A percentile compares a stretch with the other conserved stretches of the same genome.
These are phyloP conservation scores for Calophaca sinica DNA, from an alignment of 306 rosid genomes.

Conservation along the genomic window DNA sequence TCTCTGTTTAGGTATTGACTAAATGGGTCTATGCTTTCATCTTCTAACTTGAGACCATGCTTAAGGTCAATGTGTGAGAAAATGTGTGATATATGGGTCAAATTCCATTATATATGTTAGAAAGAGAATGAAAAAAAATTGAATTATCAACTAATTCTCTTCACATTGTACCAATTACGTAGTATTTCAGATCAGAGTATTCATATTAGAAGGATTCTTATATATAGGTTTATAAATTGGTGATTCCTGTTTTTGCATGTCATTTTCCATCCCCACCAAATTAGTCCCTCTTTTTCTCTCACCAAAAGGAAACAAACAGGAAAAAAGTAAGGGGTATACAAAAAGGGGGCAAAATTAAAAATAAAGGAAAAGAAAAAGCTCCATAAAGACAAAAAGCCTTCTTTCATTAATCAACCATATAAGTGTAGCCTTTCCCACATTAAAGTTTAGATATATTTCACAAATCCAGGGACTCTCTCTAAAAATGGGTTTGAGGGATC, in stretches of 20 bases:
- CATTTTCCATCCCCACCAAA: conserved; percentile 71
- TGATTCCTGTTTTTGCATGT: conserved; percentile 59
- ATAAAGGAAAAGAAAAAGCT: conserved; percentile 26
- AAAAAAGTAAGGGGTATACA: conserved; percentile 40
- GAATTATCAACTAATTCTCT: conserved; percentile 18
- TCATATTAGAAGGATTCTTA: conserved; percentile 34
- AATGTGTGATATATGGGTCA: conserved; percentile 54
- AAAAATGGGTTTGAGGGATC: conserved; percentile 71
- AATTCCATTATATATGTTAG: conserved; percentile 49
- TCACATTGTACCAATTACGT: conserved; percentile 49
- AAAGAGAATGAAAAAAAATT: conserved; percentile 3
- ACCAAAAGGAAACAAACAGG: conserved; percentile 64
- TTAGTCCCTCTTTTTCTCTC: conserved; percentile 52
- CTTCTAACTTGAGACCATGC: conserved; percentile 46
- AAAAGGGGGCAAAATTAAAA: not conserved
- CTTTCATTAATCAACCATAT: conserved; percentile 49
- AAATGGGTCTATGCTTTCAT: conserved; percentile 49
- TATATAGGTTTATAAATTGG: conserved; percentile 70
- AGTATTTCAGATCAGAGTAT: conserved; percentile 36
- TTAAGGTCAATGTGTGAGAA: conserved; percentile 63
- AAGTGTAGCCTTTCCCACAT: conserved; percentile 52
- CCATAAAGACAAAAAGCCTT: conserved; percentile 57
- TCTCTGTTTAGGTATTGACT: conserved; percentile 91
- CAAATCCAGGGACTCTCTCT: conserved; percentile 32
- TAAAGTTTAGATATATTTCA: conserved; percentile 55